These are phyloP conservation scores for Verticillium albo-atrum DNA, from an alignment of 2,329 filamentous ascomycete genomes.

Conservation along the genomic window DNA sequence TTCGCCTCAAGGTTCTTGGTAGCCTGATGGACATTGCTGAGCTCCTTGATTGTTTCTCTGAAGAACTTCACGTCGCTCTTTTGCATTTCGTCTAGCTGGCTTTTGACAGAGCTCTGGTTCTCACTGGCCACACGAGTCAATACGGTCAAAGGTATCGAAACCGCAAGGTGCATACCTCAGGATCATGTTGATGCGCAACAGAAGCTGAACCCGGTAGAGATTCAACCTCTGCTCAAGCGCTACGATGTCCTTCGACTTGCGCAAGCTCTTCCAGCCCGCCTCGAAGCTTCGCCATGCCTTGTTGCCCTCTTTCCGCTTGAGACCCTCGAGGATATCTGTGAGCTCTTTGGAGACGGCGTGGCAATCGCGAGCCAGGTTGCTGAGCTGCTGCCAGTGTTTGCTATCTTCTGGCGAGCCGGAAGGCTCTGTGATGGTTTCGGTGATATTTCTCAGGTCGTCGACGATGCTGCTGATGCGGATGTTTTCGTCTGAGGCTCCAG, in stretches of 20 bases:
- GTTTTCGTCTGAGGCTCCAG: not conserved
- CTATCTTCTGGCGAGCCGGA: not conserved
- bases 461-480: constrained; percentile 9
- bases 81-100: not conserved
- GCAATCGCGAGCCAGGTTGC: not conserved
- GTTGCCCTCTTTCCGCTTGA: not conserved
- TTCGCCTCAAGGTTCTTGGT: not conserved
- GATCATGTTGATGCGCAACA: not conserved
- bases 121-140: not conserved
- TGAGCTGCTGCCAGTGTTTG: not conserved
- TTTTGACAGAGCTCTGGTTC: not conserved
- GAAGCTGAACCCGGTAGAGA: not conserved
- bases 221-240: not conserved
- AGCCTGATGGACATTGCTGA: not conserved
- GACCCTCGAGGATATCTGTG: not conserved
- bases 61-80: not conserved
- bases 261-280: not conserved
- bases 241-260: constrained; percentile 1
- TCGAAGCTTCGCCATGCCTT: constrained; percentile 2
- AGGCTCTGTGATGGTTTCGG: not conserved
- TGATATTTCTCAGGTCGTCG: constrained; percentile 1
- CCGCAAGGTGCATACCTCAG: not conserved
- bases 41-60: not conserved
- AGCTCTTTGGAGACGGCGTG: not conserved
- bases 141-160: not conserved